Percentiles rank a stretch among this genome's conserved stretches.
Evolutionary conservation across 768 basidiomycete genomes (phyloP).

Genomic region (Suillus luteus): DNA sequence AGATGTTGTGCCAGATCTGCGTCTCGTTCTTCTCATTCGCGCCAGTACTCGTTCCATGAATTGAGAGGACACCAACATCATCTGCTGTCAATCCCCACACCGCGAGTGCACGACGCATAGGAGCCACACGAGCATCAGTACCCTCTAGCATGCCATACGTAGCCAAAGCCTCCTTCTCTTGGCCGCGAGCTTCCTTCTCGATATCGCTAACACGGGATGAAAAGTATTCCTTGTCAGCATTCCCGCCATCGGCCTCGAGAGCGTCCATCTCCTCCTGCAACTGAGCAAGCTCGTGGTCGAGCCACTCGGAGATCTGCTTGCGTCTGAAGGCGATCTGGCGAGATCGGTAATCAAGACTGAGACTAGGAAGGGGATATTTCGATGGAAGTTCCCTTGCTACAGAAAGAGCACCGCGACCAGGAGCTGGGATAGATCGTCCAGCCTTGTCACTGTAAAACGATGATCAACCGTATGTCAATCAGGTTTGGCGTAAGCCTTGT

Average conservation of each 20-base stretch:
- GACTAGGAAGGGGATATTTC: conserved; percentile 75
- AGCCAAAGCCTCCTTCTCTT: conserved; percentile 91
- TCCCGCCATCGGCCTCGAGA: conserved; percentile 53
- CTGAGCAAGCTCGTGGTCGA: conserved; percentile 83
- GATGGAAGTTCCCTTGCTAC: conserved; percentile 85
- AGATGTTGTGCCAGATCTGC: conserved; percentile 93
- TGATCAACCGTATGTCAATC: conserved; percentile 11
- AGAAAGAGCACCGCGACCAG: conserved; percentile 89
- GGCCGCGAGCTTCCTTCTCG: conserved; percentile 86
- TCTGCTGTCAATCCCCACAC: conserved; percentile 96
- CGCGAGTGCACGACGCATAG: conserved; percentile 92
- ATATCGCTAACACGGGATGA: conserved; percentile 77
- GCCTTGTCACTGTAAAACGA: conserved; percentile 81
- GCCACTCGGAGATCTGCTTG: conserved; percentile 93
- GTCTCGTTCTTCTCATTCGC: conserved; percentile 98
- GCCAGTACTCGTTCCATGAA: conserved; percentile 85
- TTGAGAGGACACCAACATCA: conserved; percentile 87
- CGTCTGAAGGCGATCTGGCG: conserved; percentile 97
- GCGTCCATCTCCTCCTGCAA: conserved; percentile 77
- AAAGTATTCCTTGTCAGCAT: conserved; percentile 67
- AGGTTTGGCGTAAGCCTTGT: conserved; percentile 66
- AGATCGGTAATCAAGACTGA: conserved; percentile 85
- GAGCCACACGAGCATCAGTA: conserved; percentile 80
- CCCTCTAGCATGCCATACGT: conserved; percentile 97
- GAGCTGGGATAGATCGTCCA: conserved; percentile 96